phyloP scores from a whole-genome alignment of 345 rosid genomes.

The Citrus unshiu region DNA sequence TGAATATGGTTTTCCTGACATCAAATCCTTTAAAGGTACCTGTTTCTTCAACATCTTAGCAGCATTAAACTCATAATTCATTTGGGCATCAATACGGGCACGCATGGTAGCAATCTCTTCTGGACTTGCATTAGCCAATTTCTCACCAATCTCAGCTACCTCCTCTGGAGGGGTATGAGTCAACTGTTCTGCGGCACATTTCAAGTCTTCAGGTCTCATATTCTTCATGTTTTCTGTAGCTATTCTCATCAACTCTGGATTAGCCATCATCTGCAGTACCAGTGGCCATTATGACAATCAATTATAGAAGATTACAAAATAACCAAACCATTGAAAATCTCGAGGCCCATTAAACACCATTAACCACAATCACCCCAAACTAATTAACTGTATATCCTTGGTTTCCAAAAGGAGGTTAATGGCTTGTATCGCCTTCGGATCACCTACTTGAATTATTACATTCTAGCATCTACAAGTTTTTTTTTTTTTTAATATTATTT shows the following conservation, averaged over 20 bases:
- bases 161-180: constrained; percentile 77
- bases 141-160: constrained; percentile 86
- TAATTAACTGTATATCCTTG: not conserved
- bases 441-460: not conserved
- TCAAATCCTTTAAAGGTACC: constrained; percentile 28
- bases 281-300: not conserved
- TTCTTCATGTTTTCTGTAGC: constrained; percentile 94
- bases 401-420: not conserved
- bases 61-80: constrained; percentile 60
- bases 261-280: constrained; percentile 77
- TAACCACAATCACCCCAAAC: not conserved
- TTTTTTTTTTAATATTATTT: no score
- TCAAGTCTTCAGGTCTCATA: constrained; percentile 87
- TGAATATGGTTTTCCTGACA: not conserved
- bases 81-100: constrained; percentile 71
- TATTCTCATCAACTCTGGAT: constrained; percentile 93
- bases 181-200: constrained; percentile 84
- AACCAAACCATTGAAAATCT: not conserved
- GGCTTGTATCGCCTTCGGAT: not conserved
- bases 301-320: not conserved
- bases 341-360: not conserved
- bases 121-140: constrained; percentile 82
- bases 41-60: constrained; percentile 85
- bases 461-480: not conserved
- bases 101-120: constrained; percentile 82